Base-by-base conservation (phyloP, 2,329 filamentous ascomycete genomes). In the Colletotrichum euphorbiae region DNA sequence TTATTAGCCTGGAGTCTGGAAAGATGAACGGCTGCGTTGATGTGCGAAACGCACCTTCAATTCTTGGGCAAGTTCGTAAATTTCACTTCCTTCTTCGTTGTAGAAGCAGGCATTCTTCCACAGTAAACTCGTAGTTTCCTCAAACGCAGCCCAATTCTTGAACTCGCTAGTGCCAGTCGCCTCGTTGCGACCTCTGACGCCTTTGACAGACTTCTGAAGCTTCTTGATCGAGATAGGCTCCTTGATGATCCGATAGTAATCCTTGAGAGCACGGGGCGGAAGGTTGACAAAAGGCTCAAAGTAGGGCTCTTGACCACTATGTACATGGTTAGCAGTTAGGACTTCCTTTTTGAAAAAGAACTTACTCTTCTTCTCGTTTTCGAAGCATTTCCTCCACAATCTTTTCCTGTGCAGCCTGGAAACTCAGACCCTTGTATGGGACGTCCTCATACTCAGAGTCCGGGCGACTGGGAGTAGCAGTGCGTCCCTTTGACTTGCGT, bases 41-140 rank as follows among this genome's bases (percentile, higher is more conserved):
- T 28, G 12, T 13, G 12, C 9, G 12, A 2, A 28, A 19, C 74
- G 55, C 81, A 93, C 93, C 87, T 97, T 90, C 6, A 98, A 87
- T 68, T 96, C 90, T 55, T 90, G 87, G 0, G 93, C 93, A 69
- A 96, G 83, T 21, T 87, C 84, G 71, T 90, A 93, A 58, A 97
- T 94, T 15, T 93, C 91, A 74, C 94, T 97, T 4, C 91, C 92
- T 75, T 97, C 94, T 77, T 97, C 93, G 72, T 98, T 98, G 82
- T 95, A 98, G 67, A 91, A 91, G 74, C 90, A 91, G 0, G 94
- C 93, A 78, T 98, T 98, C 55, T 86, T 87, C 94, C 94, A 98
- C 48, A 98, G 89, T 59, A 93, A 85, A 73, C 90, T 92, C 12
- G 93, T 85, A 74, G 92, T 92, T 61, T 94, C 90, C 76, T 93